Evolutionary conservation across 805 yeast genomes (phyloP).

Genomic region (Ogataea angusta): DNA sequence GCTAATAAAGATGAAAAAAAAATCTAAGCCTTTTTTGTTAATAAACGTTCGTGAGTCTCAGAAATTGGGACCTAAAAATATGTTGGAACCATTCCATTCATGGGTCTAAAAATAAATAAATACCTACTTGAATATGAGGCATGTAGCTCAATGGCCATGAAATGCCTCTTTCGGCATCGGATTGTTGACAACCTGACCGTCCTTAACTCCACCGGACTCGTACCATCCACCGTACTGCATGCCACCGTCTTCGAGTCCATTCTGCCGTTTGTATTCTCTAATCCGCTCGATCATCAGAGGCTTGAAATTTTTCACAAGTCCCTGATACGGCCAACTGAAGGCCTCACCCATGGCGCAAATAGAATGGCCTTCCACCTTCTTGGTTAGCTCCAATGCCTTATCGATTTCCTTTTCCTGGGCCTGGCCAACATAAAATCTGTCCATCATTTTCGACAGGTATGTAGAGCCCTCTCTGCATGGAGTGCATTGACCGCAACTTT

Average conservation of each 20-base stretch:
- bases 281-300: constrained; percentile 80
- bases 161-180: constrained; percentile 46
- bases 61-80: no score
- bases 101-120: constrained; percentile 3
- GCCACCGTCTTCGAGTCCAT: constrained; percentile 34
- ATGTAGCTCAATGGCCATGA: constrained; percentile 26
- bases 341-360: constrained; percentile 93
- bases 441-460: constrained; percentile 81
- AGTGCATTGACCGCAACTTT: constrained; percentile 92
- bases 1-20: background rate
- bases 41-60: no score
- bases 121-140: constrained; percentile 5
- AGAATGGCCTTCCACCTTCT: constrained; percentile 88
- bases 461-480: constrained; percentile 95
- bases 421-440: constrained; percentile 74
- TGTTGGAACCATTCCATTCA: background rate
- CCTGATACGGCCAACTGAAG: constrained; percentile 92
- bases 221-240: constrained; percentile 78
- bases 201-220: constrained; percentile 50
- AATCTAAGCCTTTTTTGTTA: background rate
- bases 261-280: constrained; percentile 50
- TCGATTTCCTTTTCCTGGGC: constrained; percentile 80
- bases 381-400: constrained; percentile 77
- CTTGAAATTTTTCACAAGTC: constrained; percentile 78
- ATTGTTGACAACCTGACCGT: constrained; percentile 63